Base-by-base conservation (phyloP, 331 rosid genomes). In the Malus hybrid region DNA sequence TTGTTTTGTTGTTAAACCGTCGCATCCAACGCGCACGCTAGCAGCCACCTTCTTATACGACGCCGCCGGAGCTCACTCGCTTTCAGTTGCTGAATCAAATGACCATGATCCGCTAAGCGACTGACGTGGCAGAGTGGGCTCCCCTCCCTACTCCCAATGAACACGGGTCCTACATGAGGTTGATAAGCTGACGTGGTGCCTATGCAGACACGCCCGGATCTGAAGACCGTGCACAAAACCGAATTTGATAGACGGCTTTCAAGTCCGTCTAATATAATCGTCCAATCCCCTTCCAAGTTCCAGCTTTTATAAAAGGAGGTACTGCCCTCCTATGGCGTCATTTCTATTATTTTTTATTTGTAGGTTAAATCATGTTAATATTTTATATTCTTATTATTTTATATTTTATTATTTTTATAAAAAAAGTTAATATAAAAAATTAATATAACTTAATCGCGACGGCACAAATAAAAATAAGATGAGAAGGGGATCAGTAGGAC, bases 191-290 rank as follows among this genome's bases (percentile, higher is more conserved):
- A 84, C 80, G 75, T 70, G 72, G 70, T 15, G 22, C 77, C 12
- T 39, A 60, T 62, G 26, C 42, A 68, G 46, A 46, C 67, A 39
- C 46, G 72, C 56, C 22, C 85, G 82, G 87, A 80, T 63, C 34
- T 74, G 61, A 84, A 84, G 55, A 70, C 61, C 22, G 53, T 30
- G 64, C 57, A 52, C 57, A 42, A 42, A 52, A 15, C 36, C 52
- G 77, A 66, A 22, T 32, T 29, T 32, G 15, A 84, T 71, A 77
- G 24, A 28, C 66, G 15, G 68, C 24, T 34, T 65, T 84, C 65
- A 65, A 55, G 85, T 80, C 87, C 87, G 85, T 33, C 71, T 42
- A 3, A 15, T 34, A 34, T 39, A 18, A 7, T 32, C 10, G 22
- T 64, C 30, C 13, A 32, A 57, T 36, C 32, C 32, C 32, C 32